phyloP scores from a whole-genome alignment of 2,329 filamentous ascomycete species.

The Hypoxylon sp. region DNA sequence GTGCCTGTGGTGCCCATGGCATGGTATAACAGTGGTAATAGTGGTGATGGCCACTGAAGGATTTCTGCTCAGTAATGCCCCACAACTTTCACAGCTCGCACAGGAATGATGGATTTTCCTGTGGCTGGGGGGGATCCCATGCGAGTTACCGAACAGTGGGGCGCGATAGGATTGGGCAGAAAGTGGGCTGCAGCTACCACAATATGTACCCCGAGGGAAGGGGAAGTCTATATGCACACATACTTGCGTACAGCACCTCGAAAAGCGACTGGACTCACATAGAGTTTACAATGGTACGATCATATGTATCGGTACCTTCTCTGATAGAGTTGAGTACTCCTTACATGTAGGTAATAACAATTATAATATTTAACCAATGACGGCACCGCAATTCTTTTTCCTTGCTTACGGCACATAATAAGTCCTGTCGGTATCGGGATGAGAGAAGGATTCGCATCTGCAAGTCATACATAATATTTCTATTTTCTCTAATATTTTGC shows the following conservation, averaged over 20 bases:
- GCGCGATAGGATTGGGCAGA: conserved; percentile 18
- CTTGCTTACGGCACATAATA: conserved; percentile 15
- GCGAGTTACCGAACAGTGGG: conserved; percentile 13
- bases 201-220: conserved; percentile 18
- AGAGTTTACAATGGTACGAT: background rate
- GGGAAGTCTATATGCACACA: conserved; percentile 9
- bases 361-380: background rate
- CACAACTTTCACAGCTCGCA: conserved; percentile 19
- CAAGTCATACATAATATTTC: conserved; percentile 36
- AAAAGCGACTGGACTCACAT: conserved; percentile 5
- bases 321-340: too few species aligned
- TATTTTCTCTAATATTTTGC: conserved; percentile 14
- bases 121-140: conserved; percentile 24
- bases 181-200: too few species aligned
- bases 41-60: conserved; percentile 12
- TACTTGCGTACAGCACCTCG: conserved; percentile 17
- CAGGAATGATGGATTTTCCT: conserved; percentile 13
- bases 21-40: conserved; percentile 18
- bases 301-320: background rate
- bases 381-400: conserved; percentile 18
- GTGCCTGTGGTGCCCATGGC: background rate
- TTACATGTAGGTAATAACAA: background rate
- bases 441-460: conserved; percentile 38
- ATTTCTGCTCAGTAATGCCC: conserved; percentile 19
- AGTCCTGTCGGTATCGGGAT: conserved; percentile 38